phyloP scores from a whole-genome alignment of 139 green algal genomes.

The Asterochloris erici region DNA sequence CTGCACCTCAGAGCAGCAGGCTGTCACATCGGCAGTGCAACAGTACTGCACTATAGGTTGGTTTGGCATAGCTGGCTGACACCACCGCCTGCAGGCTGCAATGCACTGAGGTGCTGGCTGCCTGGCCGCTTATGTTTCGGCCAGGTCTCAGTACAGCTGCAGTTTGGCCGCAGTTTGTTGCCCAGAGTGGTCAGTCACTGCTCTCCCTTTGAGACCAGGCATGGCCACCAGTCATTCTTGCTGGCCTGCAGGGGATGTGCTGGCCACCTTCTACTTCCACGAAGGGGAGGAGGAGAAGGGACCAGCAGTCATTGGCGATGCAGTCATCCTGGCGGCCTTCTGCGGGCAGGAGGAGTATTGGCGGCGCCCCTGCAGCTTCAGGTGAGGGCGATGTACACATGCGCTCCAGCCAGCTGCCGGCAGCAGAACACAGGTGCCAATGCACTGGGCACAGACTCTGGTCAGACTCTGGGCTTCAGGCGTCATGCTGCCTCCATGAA shows the following conservation, averaged over 20 bases:
- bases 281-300: constrained; percentile 9
- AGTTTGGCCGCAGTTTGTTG: neutral
- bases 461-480: too few relatives aligned
- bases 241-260: neutral
- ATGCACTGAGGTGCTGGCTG: too few relatives aligned
- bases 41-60: too few relatives aligned
- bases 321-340: constrained; percentile 7
- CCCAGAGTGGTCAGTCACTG: neutral
- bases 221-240: neutral
- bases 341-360: neutral
- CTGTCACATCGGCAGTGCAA: too few relatives aligned
- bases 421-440: too few relatives aligned
- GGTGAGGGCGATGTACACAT: neutral
- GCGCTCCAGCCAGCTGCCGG: too few relatives aligned
- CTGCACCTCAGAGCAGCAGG: too few relatives aligned
- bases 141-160: neutral
- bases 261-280: constrained; percentile 5
- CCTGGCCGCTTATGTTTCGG: too few relatives aligned
- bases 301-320: constrained; percentile 12
- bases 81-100: too few relatives aligned
- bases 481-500: too few relatives aligned
- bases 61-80: too few relatives aligned
- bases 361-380: constrained; percentile 11
- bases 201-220: neutral
- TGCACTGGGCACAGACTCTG: too few relatives aligned